These are phyloP conservation scores for Fusarium graminum DNA, from an alignment of 2,329 filamentous ascomycete species.

Conservation along the genomic window DNA sequence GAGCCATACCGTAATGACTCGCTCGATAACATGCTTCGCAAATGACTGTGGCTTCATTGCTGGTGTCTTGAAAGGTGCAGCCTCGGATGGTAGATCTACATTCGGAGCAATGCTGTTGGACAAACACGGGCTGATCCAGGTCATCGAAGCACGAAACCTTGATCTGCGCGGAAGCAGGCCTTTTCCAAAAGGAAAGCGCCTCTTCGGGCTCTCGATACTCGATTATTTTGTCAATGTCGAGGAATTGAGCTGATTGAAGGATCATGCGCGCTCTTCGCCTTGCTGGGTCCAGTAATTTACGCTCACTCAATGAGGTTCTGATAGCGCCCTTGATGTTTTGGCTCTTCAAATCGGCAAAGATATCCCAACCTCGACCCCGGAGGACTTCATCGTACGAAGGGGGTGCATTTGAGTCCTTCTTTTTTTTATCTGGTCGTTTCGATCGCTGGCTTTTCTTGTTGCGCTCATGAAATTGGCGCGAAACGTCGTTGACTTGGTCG, in stretches of 20 bases:
- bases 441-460: slow-evolving; percentile 25
- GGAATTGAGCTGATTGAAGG: slow-evolving; percentile 52
- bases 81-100: slow-evolving; percentile 42
- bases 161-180: slow-evolving; percentile 47
- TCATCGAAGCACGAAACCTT: slow-evolving; percentile 25
- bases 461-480: slow-evolving; percentile 49
- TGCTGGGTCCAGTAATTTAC: slow-evolving; percentile 7
- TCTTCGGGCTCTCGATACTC: slow-evolving; percentile 50
- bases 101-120: slow-evolving; percentile 32
- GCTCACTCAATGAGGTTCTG: slow-evolving; percentile 23
- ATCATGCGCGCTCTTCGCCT: slow-evolving; percentile 49
- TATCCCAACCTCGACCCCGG: slow-evolving; percentile 38
- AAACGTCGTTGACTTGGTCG: slow-evolving; percentile 53
- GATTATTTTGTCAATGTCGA: slow-evolving; percentile 57
- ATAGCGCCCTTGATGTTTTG: slow-evolving; percentile 19
- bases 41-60: slow-evolving; percentile 29
- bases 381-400: slow-evolving; percentile 45
- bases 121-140: slow-evolving; percentile 34
- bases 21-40: slow-evolving; percentile 54
- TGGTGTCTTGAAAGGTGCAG: slow-evolving; percentile 44
- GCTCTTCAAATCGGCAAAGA: slow-evolving; percentile 46
- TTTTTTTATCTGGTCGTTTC: background rate
- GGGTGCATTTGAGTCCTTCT: slow-evolving; percentile 5
- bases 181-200: slow-evolving; percentile 45
- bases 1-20: slow-evolving; percentile 46